Percentiles rank a stretch among this genome's conserved stretches.
Evolutionary conservation across 805 yeast species (phyloP).

Genomic region (Ascoidea asiatica): DNA sequence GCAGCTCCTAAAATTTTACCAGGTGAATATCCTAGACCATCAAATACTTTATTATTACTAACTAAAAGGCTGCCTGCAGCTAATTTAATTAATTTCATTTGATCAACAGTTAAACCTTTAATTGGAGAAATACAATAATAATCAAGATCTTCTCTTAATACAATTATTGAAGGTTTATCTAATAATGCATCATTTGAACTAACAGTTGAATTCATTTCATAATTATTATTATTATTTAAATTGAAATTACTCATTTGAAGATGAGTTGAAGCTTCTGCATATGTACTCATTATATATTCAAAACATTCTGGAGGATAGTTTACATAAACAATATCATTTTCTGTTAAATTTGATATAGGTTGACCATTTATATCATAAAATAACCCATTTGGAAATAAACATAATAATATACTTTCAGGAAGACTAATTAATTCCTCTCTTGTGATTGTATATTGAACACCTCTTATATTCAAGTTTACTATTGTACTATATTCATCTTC

Average conservation of each 20-base stretch:
- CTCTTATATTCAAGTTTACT: slow-evolving; percentile 70
- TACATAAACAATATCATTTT: slow-evolving; percentile 66
- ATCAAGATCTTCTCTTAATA: slow-evolving; percentile 86
- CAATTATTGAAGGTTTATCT: slow-evolving; percentile 81
- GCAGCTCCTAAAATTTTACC: slow-evolving; percentile 65
- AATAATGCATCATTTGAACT: slow-evolving; percentile 34
- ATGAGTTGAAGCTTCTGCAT: slow-evolving; percentile 49
- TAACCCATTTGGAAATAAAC: slow-evolving; percentile 85
- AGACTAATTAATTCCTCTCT: slow-evolving; percentile 82
- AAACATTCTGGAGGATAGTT: slow-evolving; percentile 83
- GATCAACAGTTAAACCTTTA: slow-evolving; percentile 37
- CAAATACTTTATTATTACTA: slow-evolving; percentile 48
- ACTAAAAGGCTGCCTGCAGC: slow-evolving; percentile 60
- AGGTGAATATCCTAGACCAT: slow-evolving; percentile 52
- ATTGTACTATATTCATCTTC: slow-evolving; percentile 47
- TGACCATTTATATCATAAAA: slow-evolving; percentile 67
- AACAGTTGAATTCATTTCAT: slow-evolving; percentile 3
- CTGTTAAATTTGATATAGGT: slow-evolving; percentile 66
- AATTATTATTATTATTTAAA: slow-evolving; percentile 1
- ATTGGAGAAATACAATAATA: slow-evolving; percentile 79
- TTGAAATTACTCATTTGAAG: slow-evolving; percentile 24
- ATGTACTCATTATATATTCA: slow-evolving; percentile 63
- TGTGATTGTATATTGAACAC: slow-evolving; percentile 57
- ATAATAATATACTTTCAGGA: slow-evolving; percentile 80
- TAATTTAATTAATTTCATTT: slow-evolving; percentile 55